phyloP scores from a whole-genome alignment of 768 basidiomycete genomes.

The Rhizopogon vulgaris region DNA sequence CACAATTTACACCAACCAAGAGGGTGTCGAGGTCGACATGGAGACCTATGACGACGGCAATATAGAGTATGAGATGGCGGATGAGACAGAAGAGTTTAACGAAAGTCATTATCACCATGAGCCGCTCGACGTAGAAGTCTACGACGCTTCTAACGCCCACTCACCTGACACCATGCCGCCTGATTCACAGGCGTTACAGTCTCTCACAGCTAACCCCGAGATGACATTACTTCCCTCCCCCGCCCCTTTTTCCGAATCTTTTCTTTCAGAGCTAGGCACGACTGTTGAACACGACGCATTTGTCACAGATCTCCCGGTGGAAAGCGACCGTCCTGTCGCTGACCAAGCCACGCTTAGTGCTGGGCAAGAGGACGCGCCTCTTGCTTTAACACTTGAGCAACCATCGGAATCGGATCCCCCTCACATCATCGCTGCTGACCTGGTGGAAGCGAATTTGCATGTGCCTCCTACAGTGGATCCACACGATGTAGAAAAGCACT shows the following conservation, averaged over 20 bases:
- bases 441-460: too few species aligned
- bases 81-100: conserved; percentile 20
- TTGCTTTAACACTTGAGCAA: background rate
- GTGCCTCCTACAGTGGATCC: background rate
- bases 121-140: conserved; percentile 34
- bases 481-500: background rate
- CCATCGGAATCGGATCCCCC: background rate
- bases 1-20: conserved; percentile 25
- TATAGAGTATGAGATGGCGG: conserved; percentile 42
- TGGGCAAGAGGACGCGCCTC: background rate
- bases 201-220: background rate
- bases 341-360: background rate
- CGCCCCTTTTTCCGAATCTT: background rate
- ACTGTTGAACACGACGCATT: background rate
- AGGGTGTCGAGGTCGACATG: conserved; percentile 63
- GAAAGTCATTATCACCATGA: conserved; percentile 18
- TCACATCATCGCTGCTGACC: background rate
- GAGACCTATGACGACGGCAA: conserved; percentile 43
- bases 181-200: conserved; percentile 11
- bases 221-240: conserved; percentile 2
- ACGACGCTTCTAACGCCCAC: conserved; percentile 30
- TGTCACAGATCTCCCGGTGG: background rate
- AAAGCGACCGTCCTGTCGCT: background rate
- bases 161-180: conserved; percentile 19
- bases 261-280: background rate